Evolutionary conservation across 306 rosid genomes (phyloP), one percentile per base, ranked within the genome.

Genomic region (Acacia confusa): DNA sequence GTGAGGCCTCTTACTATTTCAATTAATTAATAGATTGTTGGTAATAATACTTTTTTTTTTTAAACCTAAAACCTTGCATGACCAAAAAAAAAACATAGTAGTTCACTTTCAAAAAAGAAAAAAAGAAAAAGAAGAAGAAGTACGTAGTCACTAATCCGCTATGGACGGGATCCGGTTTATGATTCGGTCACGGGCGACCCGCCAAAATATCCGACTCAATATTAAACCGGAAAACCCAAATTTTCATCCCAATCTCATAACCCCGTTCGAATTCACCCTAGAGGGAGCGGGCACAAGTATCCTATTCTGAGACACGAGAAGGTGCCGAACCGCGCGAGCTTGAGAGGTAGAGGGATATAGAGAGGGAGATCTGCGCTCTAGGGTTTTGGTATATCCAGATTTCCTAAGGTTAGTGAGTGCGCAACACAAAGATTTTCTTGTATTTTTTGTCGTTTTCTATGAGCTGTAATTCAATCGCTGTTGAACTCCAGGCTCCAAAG

Each of bases 331-430:
- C 44, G 61, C 72, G 44, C 80, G 72, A 32, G 75, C 63, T 80
- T 28, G 89, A 43, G 79, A 48, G 90, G 15, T 67, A 53, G 79
- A 76, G 65, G 60, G 57, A 24, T 30, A 25, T 34, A 38, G 79
- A 80, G 85, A 65, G 77, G 69, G 70, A 52, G 84, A 76, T 87
- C 90, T 61, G 72, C 88, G 66, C 78, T 78, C 76, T 83, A 84
- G 87, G 89, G 85, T 82, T 78, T 86, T 70, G 82, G 75, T 76
- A 61, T 74, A 77, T 82, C 84, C 82, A 40, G 50, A 74, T 68
- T 70, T 58, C 71, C 81, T 53, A 80, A 92, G 97, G 97, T 92
- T 82, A 91, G 97, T 92, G 95, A 92, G 90, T 74, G 93, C 72
- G 82, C 82, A 76, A 81, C 84, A 76, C 77, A 64, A 8, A 74